A percentile compares a stretch with the other conserved stretches of the same genome.
These are phyloP conservation scores for Penicillium sp. DNA, from an alignment of 2,329 filamentous ascomycete genomes.

Conservation along the genomic window DNA sequence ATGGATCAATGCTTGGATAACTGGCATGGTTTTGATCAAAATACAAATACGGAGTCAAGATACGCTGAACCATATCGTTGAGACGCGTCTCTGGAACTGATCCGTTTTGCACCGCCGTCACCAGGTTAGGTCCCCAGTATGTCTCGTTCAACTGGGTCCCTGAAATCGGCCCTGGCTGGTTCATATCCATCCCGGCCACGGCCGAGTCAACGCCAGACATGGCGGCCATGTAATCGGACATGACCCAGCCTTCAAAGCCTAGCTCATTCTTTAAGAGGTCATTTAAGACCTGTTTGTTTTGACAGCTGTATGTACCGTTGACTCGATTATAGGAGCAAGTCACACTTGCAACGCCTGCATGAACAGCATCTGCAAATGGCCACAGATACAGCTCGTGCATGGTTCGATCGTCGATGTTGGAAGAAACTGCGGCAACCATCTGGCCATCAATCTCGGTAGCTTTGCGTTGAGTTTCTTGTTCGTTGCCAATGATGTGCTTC, in stretches of 20 bases:
- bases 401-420: neutral
- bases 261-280: neutral
- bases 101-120: too few relatives aligned
- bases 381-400: neutral
- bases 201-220: neutral
- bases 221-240: neutral
- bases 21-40: too few relatives aligned
- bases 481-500: neutral
- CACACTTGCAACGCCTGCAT: neutral
- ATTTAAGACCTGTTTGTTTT: neutral
- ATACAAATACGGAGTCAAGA: too few relatives aligned
- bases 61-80: too few relatives aligned
- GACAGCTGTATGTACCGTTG: neutral
- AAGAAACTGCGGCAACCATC: neutral
- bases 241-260: neutral
- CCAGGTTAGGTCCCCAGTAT: too few relatives aligned
- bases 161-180: too few relatives aligned
- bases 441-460: neutral
- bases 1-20: neutral
- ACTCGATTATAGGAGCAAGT: neutral
- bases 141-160: too few relatives aligned
- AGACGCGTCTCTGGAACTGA: too few relatives aligned
- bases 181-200: neutral
- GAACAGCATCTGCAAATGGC: neutral
- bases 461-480: neutral